Conservation (phyloP, 2,329 filamentous ascomycete genomes). For the Aureobasidium sp. region DNA sequence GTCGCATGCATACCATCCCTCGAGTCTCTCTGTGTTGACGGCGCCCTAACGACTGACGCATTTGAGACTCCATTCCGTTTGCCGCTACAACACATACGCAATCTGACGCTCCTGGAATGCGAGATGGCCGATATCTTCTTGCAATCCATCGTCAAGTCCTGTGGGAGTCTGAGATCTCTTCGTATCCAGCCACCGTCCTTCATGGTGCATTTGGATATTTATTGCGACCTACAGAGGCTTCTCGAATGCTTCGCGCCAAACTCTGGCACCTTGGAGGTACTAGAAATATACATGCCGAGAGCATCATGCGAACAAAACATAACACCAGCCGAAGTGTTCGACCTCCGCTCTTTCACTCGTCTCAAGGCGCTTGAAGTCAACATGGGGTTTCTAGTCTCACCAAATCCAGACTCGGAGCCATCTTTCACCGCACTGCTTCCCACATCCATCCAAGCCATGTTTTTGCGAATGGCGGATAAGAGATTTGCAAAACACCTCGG, state of each 20-base stretch:
- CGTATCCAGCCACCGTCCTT: neutral
- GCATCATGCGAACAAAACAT: neutral
- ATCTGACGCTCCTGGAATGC: neutral
- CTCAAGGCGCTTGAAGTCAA: neutral
- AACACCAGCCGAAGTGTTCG: neutral
- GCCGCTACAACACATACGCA: neutral
- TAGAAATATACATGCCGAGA: neutral
- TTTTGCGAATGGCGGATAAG: neutral
- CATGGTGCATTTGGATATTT: neutral
- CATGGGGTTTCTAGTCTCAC: neutral
- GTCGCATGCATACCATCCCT: neutral
- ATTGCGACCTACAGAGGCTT: neutral
- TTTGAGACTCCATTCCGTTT: neutral
- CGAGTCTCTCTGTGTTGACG: neutral
- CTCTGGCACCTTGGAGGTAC: neutral
- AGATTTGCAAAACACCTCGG: neutral
- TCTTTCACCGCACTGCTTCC: neutral
- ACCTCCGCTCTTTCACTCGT: neutral
- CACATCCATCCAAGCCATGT: neutral
- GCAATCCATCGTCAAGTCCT: neutral
- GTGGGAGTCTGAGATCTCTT: neutral
- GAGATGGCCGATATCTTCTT: neutral
- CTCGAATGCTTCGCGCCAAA: neutral
- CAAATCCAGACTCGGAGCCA: neutral
- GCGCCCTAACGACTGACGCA: neutral